Base-by-base conservation (phyloP, 129 eudicot genomes). In the Saposhnikovia divaricata region DNA sequence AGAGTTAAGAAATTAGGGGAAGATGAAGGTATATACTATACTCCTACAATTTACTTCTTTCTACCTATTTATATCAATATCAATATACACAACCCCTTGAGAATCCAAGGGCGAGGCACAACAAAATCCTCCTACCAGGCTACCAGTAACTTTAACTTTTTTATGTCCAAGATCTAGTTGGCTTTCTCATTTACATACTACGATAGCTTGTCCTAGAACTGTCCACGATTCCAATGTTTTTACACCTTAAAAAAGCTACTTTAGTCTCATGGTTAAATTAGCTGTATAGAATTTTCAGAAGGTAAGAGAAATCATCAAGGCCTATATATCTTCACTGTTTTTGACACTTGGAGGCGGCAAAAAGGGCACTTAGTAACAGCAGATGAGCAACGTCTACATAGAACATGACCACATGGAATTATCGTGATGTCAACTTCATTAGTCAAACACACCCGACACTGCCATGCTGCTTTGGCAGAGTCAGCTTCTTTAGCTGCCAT, bases 391-490 rank as follows among this genome's bases (percentile, higher is more conserved):
- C 93, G 86, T 28, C 97, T 91, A 79, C 99, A 96, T 39, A 96
- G 80, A 42, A 96, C 99, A 46, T 96, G 99, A 72, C 99, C 99
- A 80, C 99, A 96, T 3, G 99, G 98, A 77, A 96, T 81, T 45
- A 96, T 19, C 0, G 99, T 84, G 14, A 92, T 84, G 82, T 96
- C 93, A 2, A 96, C 86, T 84, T 96, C 99, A 81, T 87, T 90
- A 66, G 72, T 87, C 83, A 96, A 86, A 82, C 99, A 96, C 61
- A 96, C 85, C 72, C 99, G 87, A 80, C 99, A 96, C 47, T 85
- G 84, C 99, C 98, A 96, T 83, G 99, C 93, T 68, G 95, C 85
- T 90, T 96, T 96, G n/a, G 99, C 99, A 31, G 90, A 88, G 61
- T 92, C 99, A 19, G 98, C 98, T 89, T 96, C 99, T 87, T 89